Evolutionary conservation across 2,329 filamentous ascomycete species (phyloP).

Genomic region (Penicillium sp.): DNA sequence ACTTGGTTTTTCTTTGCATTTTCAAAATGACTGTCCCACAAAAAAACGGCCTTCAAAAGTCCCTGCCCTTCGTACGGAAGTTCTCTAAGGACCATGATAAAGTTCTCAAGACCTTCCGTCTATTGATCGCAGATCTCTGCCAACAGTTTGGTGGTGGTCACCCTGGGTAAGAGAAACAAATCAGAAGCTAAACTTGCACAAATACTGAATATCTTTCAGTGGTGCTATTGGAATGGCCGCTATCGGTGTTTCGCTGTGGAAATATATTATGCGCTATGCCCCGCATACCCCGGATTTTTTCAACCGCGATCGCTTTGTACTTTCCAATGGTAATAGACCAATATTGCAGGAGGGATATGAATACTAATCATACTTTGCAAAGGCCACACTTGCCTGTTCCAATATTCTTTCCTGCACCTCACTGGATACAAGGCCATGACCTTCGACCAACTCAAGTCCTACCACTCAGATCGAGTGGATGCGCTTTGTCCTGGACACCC

Average conservation of each 20-base stretch:
- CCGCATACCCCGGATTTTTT: constrained; percentile 42
- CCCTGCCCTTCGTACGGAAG: constrained; percentile 18
- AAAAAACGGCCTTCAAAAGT: constrained; percentile 4
- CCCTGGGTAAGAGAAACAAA: constrained; percentile 52
- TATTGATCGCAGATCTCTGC: constrained; percentile 66
- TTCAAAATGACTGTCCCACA: constrained; percentile 1
- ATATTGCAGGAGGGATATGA: background rate
- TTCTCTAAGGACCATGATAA: constrained; percentile 43
- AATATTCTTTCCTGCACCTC: constrained; percentile 34
- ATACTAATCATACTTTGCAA: constrained; percentile 7
- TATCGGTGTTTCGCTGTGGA: constrained; percentile 45
- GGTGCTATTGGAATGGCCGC: constrained; percentile 49
- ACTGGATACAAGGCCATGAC: constrained; percentile 35
- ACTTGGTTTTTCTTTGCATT: background rate
- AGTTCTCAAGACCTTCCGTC: constrained; percentile 60
- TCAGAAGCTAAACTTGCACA: background rate
- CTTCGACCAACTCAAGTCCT: constrained; percentile 36
- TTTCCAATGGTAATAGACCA: constrained; percentile 41
- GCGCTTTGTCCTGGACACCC: constrained; percentile 43
- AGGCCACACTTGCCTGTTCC: constrained; percentile 38
- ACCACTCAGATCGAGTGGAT: constrained; percentile 31
- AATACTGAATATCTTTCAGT: constrained; percentile 26
- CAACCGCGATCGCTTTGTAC: constrained; percentile 47
- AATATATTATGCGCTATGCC: constrained; percentile 45
- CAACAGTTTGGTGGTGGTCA: constrained; percentile 70